Evolutionary conservation across 2,329 filamentous ascomycete genomes (phyloP).

Genomic region (Diaporthe helianthi): DNA sequence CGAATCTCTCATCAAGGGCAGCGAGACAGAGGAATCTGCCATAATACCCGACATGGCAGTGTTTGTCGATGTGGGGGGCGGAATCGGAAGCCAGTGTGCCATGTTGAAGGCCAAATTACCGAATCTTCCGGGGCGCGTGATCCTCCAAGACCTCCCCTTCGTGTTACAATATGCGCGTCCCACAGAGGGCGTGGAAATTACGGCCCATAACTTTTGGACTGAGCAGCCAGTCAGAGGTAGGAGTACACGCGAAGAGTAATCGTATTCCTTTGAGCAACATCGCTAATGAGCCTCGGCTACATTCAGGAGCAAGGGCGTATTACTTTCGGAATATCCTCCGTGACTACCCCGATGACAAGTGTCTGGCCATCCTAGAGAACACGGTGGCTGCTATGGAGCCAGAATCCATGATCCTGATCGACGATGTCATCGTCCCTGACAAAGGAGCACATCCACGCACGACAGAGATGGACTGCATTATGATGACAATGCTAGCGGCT

Average conservation of each 20-base stretch:
- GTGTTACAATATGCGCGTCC: neutral
- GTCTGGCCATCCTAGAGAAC: constrained; percentile 43
- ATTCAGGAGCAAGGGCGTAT: constrained; percentile 38
- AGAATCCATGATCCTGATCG: constrained; percentile 42
- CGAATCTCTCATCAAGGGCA: constrained; percentile 15
- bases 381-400: constrained; percentile 42
- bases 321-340: constrained; percentile 46
- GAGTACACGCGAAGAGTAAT: neutral
- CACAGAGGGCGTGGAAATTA: constrained; percentile 26
- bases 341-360: constrained; percentile 44
- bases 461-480: constrained; percentile 45
- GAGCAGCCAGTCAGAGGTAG: constrained; percentile 27
- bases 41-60: neutral
- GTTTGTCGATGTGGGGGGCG: constrained; percentile 24
- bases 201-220: constrained; percentile 18
- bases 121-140: constrained; percentile 4
- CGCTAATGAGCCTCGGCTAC: constrained; percentile 33
- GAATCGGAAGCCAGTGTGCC: constrained; percentile 22
- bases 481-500: constrained; percentile 44
- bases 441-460: constrained; percentile 41
- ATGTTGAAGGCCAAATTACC: constrained; percentile 1
- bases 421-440: constrained; percentile 50
- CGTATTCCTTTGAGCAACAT: neutral
- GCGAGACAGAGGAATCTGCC: neutral
- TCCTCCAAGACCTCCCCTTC: constrained; percentile 17